Evolutionary conservation across 108 stramenopile genomes (phyloP).

Genomic region (Nannochloropsis salina): DNA sequence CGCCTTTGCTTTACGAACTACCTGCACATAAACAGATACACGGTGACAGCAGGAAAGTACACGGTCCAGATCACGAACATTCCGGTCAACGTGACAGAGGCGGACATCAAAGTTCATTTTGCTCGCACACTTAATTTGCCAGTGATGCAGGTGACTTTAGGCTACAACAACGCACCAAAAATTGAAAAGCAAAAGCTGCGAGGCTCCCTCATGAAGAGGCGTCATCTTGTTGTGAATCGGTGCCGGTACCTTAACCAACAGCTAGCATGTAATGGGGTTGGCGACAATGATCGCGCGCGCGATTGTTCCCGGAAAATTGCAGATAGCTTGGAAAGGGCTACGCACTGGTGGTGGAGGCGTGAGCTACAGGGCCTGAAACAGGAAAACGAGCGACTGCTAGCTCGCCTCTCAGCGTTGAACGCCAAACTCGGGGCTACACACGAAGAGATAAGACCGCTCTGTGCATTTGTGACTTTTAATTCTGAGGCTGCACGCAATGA

Average conservation of each 20-base stretch:
- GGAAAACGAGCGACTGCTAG: not conserved
- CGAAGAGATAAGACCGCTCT: not conserved
- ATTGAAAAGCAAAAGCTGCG: slow-evolving; percentile 21
- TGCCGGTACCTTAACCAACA: not conserved
- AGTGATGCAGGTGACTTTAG: slow-evolving; percentile 23
- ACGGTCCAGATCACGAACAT: slow-evolving; percentile 40
- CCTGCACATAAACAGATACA: not conserved
- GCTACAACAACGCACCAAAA: slow-evolving; percentile 27
- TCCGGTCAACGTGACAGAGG: slow-evolving; percentile 41
- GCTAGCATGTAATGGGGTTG: not conserved
- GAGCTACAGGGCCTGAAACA: slow-evolving; percentile 21
- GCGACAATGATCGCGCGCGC: not conserved
- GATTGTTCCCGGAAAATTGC: not conserved
- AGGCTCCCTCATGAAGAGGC: slow-evolving; percentile 25
- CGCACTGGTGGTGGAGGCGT: not conserved
- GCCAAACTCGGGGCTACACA: not conserved
- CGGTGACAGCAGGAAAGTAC: slow-evolving; percentile 23
- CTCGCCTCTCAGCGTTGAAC: not conserved
- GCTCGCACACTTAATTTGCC: slow-evolving; percentile 30
- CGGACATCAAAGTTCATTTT: slow-evolving; percentile 40
- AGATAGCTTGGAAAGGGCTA: not conserved
- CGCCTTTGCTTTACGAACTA: not conserved
- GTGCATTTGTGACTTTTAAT: slow-evolving; percentile 44
- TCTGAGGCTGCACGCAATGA: not conserved
- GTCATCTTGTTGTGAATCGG: not conserved